These are phyloP conservation scores for Thalassiosira hispida DNA, from an alignment of 352 stramenopile genomes.

Conservation along the genomic window DNA sequence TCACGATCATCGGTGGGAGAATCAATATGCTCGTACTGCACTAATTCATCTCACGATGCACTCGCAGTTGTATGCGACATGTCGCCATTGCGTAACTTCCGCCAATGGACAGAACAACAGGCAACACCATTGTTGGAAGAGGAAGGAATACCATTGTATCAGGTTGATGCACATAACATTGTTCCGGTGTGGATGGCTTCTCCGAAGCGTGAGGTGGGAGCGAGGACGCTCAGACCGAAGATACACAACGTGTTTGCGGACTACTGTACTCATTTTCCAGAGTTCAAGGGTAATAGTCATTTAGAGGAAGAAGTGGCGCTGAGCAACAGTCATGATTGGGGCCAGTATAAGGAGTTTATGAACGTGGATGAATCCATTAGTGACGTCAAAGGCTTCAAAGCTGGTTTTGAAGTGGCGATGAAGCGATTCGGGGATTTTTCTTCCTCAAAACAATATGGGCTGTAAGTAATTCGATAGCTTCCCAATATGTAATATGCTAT, in stretches of 20 bases:
- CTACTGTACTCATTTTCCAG: conserved; percentile 88
- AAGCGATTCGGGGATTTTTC: conserved; percentile 76
- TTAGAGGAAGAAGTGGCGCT: conserved; percentile 39
- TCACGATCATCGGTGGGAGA: conserved; percentile 50
- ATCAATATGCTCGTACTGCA: conserved; percentile 60
- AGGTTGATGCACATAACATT: conserved; percentile 97
- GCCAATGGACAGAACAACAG: conserved; percentile 71
- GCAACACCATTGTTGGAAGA: conserved; percentile 59
- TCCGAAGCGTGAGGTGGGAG: conserved; percentile 95
- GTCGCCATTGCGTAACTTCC: conserved; percentile 77
- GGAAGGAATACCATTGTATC: conserved; percentile 84
- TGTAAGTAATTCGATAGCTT: conserved; percentile 26
- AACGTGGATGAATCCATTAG: conserved; percentile 70
- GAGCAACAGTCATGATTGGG: conserved; percentile 50
- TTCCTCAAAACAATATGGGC: conserved; percentile 55
- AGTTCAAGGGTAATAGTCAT: conserved; percentile 75
- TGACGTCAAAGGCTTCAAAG: conserved; percentile 47
- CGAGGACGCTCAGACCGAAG: conserved; percentile 96
- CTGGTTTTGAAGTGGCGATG: conserved; percentile 67
- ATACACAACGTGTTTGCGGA: conserved; percentile 91
- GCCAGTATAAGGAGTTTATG: conserved; percentile 54
- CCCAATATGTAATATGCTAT: conserved; percentile 55
- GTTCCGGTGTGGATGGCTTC: conserved; percentile 92
- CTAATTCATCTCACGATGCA: conserved; percentile 49
- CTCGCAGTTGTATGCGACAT: conserved; percentile 86